Evolutionary conservation across 139 green algal genomes (phyloP).

Genomic region (Micractinium sp.): DNA sequence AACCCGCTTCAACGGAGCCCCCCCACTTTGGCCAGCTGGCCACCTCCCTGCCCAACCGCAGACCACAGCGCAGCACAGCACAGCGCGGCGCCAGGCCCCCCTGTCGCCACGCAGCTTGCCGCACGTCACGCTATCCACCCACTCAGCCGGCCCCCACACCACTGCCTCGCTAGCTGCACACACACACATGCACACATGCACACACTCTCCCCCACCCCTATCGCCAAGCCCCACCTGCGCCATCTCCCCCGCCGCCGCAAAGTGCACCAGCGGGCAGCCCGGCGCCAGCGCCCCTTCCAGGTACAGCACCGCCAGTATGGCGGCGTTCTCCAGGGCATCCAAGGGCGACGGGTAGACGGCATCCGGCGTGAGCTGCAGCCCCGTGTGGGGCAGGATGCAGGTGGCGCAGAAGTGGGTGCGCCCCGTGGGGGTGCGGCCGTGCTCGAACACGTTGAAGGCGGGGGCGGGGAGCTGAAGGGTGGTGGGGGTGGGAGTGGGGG

Average conservation of each 20-base stretch:
- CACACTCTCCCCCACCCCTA: not conserved
- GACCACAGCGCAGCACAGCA: no score
- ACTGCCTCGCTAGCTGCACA: not conserved
- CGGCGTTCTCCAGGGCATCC: constrained; percentile 11
- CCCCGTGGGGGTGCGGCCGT: not conserved
- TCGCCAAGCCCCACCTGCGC: not conserved
- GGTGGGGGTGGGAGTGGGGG: not conserved
- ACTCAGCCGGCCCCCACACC: no score
- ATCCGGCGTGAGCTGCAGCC: constrained; percentile 19
- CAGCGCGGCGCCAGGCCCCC: no score
- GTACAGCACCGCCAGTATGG: constrained; percentile 28
- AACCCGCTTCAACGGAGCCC: no score
- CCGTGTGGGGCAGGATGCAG: constrained; percentile 28
- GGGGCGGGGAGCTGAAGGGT: constrained; percentile 19
- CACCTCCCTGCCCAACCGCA: no score
- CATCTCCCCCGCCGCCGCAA: constrained; percentile 33
- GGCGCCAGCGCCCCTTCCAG: constrained; percentile 14
- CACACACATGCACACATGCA: not conserved
- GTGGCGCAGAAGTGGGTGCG: constrained; percentile 36
- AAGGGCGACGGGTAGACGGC: constrained; percentile 2
- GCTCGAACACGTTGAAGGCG: constrained; percentile 36
- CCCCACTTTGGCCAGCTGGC: no score
- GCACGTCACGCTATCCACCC: no score
- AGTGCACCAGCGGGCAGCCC: constrained; percentile 16
- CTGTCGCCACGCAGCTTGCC: no score